Evolutionary conservation across 2,329 filamentous ascomycete genomes (phyloP).

Genomic region (Myriosclerotinia curreyana): DNA sequence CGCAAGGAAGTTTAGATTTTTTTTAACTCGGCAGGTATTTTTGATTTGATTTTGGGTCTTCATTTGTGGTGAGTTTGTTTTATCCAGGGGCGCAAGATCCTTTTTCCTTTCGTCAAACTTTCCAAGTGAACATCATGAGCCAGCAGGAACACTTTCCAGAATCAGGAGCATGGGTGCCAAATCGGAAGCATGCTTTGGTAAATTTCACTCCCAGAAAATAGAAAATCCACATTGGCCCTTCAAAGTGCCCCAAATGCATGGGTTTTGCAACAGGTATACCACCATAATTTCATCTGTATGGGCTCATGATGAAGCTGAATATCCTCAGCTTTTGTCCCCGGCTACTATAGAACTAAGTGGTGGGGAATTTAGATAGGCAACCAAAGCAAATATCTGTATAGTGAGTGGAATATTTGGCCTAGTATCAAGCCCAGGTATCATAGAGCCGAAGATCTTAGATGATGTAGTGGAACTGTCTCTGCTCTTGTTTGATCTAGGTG

Average conservation of each 20-base stretch:
- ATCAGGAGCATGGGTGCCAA: background rate
- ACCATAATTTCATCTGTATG: background rate
- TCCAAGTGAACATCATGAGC: background rate
- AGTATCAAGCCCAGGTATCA: background rate
- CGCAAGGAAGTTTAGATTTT: no score
- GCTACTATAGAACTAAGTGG: no score
- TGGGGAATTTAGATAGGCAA: background rate
- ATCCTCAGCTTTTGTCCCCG: background rate
- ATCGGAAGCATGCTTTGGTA: background rate
- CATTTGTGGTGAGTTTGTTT: background rate
- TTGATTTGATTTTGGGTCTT: background rate
- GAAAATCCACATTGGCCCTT: background rate
- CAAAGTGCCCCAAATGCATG: background rate
- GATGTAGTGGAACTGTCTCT: background rate
- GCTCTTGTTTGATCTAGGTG: background rate
- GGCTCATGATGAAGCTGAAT: background rate
- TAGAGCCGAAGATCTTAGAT: background rate
- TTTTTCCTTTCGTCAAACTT: background rate
- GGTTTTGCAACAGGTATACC: background rate
- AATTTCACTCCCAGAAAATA: background rate
- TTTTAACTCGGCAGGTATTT: background rate
- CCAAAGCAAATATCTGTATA: background rate
- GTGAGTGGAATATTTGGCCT: background rate
- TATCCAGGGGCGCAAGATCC: background rate
- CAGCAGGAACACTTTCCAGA: no score